These are phyloP conservation scores for Lactarius sp. DNA, from an alignment of 768 basidiomycete species.

Conservation along the genomic window DNA sequence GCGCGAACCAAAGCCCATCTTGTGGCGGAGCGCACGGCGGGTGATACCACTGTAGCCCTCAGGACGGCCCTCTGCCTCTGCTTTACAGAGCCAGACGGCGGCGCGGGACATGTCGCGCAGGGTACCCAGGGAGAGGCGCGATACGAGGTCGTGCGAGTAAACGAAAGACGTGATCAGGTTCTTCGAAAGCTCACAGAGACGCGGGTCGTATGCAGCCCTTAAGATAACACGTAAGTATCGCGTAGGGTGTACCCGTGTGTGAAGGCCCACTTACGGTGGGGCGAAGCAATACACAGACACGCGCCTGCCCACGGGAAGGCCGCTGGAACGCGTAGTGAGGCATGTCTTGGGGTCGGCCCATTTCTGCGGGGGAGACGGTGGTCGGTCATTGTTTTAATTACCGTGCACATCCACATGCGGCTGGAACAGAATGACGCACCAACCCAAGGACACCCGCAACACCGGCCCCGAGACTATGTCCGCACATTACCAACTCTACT, in stretches of 20 bases:
- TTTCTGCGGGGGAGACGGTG: conserved; percentile 44
- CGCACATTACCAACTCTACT: conserved; percentile 67
- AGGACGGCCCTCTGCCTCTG: conserved; percentile 41
- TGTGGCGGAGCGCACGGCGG: conserved; percentile 52
- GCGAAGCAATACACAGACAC: conserved; percentile 77
- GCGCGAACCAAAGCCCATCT: conserved; percentile 50
- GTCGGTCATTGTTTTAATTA: neutral
- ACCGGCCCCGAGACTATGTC: conserved; percentile 81
- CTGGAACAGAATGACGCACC: conserved; percentile 38
- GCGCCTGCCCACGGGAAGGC: conserved; percentile 58
- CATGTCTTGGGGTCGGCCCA: conserved; percentile 83
- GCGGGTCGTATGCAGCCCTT: conserved; percentile 59
- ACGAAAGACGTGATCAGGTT: conserved; percentile 72
- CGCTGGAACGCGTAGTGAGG: conserved; percentile 59
- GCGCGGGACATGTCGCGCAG: conserved; percentile 72
- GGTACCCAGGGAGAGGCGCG: conserved; percentile 71
- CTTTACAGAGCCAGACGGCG: conserved; percentile 76
- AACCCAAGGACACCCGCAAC: conserved; percentile 71
- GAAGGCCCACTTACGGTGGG: conserved; percentile 54
- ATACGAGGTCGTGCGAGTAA: conserved; percentile 78
- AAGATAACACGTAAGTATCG: neutral
- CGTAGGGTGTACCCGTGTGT: neutral
- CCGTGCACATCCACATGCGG: conserved; percentile 10
- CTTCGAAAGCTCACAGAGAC: conserved; percentile 53
- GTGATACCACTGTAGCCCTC: conserved; percentile 41